Evolutionary conservation across 441 rosid genomes (phyloP), one percentile per base, ranked within the genome.

Genomic region (Populus hybrid): DNA sequence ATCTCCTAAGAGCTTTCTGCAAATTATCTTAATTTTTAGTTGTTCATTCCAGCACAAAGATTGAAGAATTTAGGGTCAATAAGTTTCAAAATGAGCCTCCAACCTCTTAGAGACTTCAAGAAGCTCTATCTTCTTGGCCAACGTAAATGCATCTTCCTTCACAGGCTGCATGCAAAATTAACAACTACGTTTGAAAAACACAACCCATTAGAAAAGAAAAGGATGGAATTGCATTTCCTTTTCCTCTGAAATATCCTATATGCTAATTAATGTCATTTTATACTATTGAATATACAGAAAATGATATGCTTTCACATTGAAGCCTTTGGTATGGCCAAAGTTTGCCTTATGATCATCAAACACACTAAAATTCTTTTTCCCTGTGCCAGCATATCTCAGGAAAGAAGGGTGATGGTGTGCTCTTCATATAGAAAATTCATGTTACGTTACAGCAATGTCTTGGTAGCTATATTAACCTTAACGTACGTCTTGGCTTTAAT

Each of bases 71-170:
- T 50, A 7, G 53, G 10, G 16, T 23, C 6, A 50, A 36, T 14
- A 66, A 36, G 61, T 28, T 2, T n/a, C 67, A 45, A 69, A 33
- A n/a, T 28, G 26, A 11, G 63, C 33, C 64, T 79, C 72, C 28
- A 76, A 94, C 97, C 97, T 74, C 80, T 85, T 89, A 20, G 90
- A 90, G 74, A 83, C 85, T 78, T 93, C 86, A 11, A 94, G 87
- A 42, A 78, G 79, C 81, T 92, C 93, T 2, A 93, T 83, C 86
- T 85, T 90, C 89, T 84, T 92, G 31, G 81, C 80, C 85, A 92
- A 79, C 81, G 79, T 84, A 6, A 82, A 69, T 5, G 88, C 68
- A 56, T 88, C 91, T 29, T 82, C 90, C 75, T 86, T 86, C 65
- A 68, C 56, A 78, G 78, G 71, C 90, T 91, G 87, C 83, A 82